Evolutionary conservation across 495 filamentous ascomycete genomes (phyloP).

Genomic region (Aspergillus sclerotiicarbonarius): DNA sequence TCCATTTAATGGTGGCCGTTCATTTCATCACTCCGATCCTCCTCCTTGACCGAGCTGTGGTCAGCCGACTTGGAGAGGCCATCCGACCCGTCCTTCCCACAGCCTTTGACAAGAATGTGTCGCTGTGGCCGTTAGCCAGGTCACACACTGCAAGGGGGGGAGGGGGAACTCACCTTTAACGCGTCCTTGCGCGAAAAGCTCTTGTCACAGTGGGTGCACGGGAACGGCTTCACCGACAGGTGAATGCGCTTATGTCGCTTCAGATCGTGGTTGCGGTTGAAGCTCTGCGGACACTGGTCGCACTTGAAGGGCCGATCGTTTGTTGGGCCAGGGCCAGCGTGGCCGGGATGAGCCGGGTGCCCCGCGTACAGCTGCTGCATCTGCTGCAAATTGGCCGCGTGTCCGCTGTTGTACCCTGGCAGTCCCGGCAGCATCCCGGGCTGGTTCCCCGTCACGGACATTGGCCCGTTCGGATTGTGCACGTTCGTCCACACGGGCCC

Average conservation of each 20-base stretch:
- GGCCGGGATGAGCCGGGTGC: slow-evolving; percentile 40
- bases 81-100: slow-evolving; percentile 55
- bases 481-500: slow-evolving; percentile 78
- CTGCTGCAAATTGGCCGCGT: slow-evolving; percentile 53
- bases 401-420: slow-evolving; percentile 56
- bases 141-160: slow-evolving; percentile 11
- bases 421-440: slow-evolving; percentile 46
- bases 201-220: slow-evolving; percentile 90
- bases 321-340: slow-evolving; percentile 39
- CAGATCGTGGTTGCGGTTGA: slow-evolving; percentile 95
- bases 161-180: slow-evolving; percentile 66
- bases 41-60: slow-evolving; percentile 15
- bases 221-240: slow-evolving; percentile 91
- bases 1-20: slow-evolving; percentile 7
- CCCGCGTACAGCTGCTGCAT: slow-evolving; percentile 56
- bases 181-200: slow-evolving; percentile 97
- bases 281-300: slow-evolving; percentile 85
- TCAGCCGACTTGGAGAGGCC: background rate
- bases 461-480: slow-evolving; percentile 65
- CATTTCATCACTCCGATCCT: slow-evolving; percentile 15
- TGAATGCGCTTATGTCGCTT: slow-evolving; percentile 97
- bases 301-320: slow-evolving; percentile 94
- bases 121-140: slow-evolving; percentile 53
- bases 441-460: slow-evolving; percentile 65
- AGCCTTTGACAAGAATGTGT: slow-evolving; percentile 92